A percentile compares a stretch with the other conserved stretches of the same genome.
These are phyloP conservation scores for Aspergillus puulaauensis DNA, from an alignment of 2,329 filamentous ascomycete species.

Conservation along the genomic window DNA sequence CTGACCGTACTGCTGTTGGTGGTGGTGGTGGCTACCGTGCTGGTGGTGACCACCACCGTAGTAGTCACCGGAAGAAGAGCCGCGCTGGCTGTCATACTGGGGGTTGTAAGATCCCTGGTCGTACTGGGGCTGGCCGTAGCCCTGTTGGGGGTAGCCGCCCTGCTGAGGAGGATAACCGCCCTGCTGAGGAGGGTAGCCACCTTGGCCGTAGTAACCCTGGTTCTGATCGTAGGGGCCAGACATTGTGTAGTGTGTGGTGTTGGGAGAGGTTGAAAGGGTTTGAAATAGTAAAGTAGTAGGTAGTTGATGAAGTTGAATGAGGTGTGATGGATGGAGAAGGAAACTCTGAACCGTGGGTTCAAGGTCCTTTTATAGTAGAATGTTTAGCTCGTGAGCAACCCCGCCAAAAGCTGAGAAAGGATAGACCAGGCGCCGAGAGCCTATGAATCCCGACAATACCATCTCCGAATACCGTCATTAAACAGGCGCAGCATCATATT, in stretches of 20 bases:
- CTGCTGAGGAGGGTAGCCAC: slow-evolving; percentile 25
- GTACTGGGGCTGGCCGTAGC: slow-evolving; percentile 25
- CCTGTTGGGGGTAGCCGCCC: slow-evolving; percentile 19
- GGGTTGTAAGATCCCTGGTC: slow-evolving; percentile 12
- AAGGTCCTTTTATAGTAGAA: slow-evolving; percentile 7
- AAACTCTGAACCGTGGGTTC: neutral
- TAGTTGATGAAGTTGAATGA: neutral
- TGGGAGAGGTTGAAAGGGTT: neutral
- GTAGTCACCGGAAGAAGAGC: slow-evolving; percentile 15
- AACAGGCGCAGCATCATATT: slow-evolving; percentile 4
- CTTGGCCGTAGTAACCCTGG: slow-evolving; percentile 28
- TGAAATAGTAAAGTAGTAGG: neutral
- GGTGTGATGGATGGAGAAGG: slow-evolving; percentile 7
- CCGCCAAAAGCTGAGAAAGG: slow-evolving; percentile 10
- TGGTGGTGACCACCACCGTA: slow-evolving; percentile 20
- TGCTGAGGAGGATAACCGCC: slow-evolving; percentile 20
- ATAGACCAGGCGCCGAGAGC: neutral
- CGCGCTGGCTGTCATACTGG: slow-evolving; percentile 12
- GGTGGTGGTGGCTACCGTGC: slow-evolving; percentile 13
- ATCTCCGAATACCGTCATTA: slow-evolving; percentile 3
- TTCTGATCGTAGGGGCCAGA: slow-evolving; percentile 30
- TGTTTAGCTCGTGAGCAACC: slow-evolving; percentile 7
- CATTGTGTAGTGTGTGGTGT: slow-evolving; percentile 14
- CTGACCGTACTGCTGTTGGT: slow-evolving; percentile 19
- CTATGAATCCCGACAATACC: neutral